Conservation (phyloP, 1,284 basidiomycete genomes). For the Chondrostereum purpureum region DNA sequence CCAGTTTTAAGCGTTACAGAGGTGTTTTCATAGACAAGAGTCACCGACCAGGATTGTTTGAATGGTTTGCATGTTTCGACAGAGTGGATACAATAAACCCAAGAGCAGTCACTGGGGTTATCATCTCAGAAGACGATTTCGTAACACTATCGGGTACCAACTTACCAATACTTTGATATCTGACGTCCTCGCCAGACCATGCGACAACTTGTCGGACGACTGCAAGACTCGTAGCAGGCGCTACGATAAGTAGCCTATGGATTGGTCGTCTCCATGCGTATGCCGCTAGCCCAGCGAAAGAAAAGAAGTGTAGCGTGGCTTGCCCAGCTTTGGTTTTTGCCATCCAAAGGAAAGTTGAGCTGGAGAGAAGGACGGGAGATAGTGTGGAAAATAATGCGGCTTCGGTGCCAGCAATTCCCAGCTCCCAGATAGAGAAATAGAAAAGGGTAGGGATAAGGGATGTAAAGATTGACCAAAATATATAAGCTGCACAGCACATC, state of each 20-base stretch:
- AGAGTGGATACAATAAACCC: conserved; percentile 68
- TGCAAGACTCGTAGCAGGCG: conserved; percentile 44
- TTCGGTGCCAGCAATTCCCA: conserved; percentile 76
- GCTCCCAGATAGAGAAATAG: conserved; percentile 89
- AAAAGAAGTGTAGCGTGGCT: conserved; percentile 40
- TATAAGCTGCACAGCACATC: conserved; percentile 48
- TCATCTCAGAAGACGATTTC: background rate
- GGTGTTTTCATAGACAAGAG: background rate
- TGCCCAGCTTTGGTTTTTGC: conserved; percentile 41
- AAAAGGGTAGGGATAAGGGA: conserved; percentile 80
- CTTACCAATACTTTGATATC: conserved; percentile 56
- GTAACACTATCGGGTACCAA: conserved; percentile 11
- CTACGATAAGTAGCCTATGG: conserved; percentile 52
- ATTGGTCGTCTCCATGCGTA: conserved; percentile 52
- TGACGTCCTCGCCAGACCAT: conserved; percentile 44
- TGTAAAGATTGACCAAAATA: conserved; percentile 87
- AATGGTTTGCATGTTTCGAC: conserved; percentile 75
- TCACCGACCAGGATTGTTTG: conserved; percentile 73
- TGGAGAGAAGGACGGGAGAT: conserved; percentile 57
- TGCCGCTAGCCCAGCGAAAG: conserved; percentile 54
- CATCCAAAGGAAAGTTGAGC: conserved; percentile 37
- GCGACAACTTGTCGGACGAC: conserved; percentile 49
- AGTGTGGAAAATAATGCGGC: conserved; percentile 62
- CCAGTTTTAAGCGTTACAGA: conserved; percentile 2
- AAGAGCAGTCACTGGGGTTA: conserved; percentile 47